A percentile compares a stretch with the other conserved stretches of the same genome.
phyloP scores from a whole-genome alignment of 208 protist species.

The Acanthamoeba divionensis region DNA sequence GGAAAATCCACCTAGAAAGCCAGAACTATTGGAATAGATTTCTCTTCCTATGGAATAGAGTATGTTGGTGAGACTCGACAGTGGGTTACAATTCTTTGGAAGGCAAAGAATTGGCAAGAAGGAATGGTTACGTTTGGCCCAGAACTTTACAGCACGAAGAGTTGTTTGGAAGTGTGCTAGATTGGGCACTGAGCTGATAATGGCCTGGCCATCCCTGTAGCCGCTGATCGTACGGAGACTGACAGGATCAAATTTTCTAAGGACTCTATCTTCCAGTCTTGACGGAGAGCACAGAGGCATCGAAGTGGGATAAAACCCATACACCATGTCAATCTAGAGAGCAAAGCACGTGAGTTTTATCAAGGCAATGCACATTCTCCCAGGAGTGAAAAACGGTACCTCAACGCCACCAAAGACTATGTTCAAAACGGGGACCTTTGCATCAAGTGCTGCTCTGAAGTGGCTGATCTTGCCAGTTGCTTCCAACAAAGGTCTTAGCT shows the following conservation, averaged over 20 bases:
- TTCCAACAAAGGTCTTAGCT: background rate
- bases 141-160: constrained; percentile 7
- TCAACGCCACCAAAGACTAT: background rate
- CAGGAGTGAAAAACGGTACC: too few species aligned
- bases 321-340: background rate
- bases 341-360: background rate
- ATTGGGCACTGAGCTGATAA: background rate
- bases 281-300: background rate
- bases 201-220: background rate
- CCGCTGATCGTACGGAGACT: background rate
- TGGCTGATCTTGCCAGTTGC: background rate
- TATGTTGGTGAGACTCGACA: too few species aligned
- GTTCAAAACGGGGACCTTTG: constrained; percentile 36
- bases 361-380: too few species aligned
- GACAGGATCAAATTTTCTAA: background rate
- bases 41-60: background rate
- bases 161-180: background rate
- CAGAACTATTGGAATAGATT: background rate
- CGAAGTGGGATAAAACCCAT: background rate
- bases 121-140: constrained; percentile 13
- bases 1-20: constrained; percentile 26
- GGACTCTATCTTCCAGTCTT: background rate
- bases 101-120: too few species aligned
- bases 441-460: background rate
- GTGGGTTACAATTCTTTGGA: too few species aligned